Conservation (phyloP, 148 eudicot genomes). For the Vaccinium corymbosum region DNA sequence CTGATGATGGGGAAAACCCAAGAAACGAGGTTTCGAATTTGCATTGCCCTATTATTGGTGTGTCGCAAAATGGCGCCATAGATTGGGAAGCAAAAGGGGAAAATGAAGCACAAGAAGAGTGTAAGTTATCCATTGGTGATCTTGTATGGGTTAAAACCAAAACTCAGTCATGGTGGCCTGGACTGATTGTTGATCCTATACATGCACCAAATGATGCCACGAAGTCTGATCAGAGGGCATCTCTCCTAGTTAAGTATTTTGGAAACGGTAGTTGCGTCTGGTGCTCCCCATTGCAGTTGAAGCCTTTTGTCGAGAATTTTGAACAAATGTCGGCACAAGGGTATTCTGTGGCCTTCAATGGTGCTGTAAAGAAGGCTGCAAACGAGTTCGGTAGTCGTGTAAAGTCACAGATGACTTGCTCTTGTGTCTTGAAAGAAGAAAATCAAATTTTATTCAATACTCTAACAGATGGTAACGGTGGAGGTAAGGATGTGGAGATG, state of each 20-base stretch:
- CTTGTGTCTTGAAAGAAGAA: constrained; percentile 28
- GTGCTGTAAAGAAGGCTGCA: constrained; percentile 36
- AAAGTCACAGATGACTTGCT: constrained; percentile 34
- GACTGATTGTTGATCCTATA: constrained; percentile 32
- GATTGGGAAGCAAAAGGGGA: not conserved
- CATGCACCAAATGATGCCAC: constrained; percentile 16
- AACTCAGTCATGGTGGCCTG: constrained; percentile 46
- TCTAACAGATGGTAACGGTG: constrained; percentile 2
- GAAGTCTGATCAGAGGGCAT: constrained; percentile 17
- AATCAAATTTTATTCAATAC: not conserved
- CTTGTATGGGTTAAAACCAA: constrained; percentile 37
- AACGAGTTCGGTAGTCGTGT: constrained; percentile 36
- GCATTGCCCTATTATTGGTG: not conserved
- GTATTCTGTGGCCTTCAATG: constrained; percentile 23
- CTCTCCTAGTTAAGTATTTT: constrained; percentile 30
- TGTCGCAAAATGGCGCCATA: not conserved
- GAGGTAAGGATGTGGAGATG: not conserved
- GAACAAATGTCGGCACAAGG: constrained; percentile 23
- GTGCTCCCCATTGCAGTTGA: constrained; percentile 33
- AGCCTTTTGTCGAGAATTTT: constrained; percentile 34
- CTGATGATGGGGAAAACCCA: constrained; percentile 7
- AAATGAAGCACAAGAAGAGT: not conserved
- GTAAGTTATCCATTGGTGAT: constrained; percentile 26
- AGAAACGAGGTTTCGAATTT: not conserved
- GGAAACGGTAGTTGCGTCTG: constrained; percentile 26